Evolutionary conservation across 1,284 basidiomycete genomes (phyloP), one percentile per base, ranked within the genome.

Genomic region (Waitea zeae): DNA sequence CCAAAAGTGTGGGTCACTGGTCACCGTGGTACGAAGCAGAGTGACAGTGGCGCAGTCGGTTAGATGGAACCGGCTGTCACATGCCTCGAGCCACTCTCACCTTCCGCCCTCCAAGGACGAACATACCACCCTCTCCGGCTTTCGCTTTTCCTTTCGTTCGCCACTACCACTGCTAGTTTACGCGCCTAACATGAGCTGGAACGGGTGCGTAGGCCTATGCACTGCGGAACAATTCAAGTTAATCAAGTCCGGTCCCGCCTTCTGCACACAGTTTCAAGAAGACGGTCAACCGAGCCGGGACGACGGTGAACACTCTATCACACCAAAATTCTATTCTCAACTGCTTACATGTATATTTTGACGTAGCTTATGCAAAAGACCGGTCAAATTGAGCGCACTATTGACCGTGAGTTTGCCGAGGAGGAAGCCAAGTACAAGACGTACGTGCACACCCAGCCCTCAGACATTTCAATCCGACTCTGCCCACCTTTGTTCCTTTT

Each of bases 301-400:
- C 92, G 17, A 88, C 88, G 47, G 63, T 79, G 46, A 52, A 61
- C 52, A 7, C 11, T 6, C 11, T 30, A 34, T 38, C 29, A 41
- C 41, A 40, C 40, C 37, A 34, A 39, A 19, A 24, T 36, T 36
- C 34, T 31, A 22, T 34, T 38, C 42, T 33, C 28, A 38, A 22
- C 17, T 35, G 38, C 20, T 42, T 35, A 39, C 19, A 35, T 38
- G 35, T 31, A 33, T 33, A 34, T 14, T 35, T 38, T 33, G 37
- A 15, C 38, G 28, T 44, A 84, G 81, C 69, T 93, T 49, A 70
- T 92, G 56, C 88, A 93, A 64, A 93, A 93, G 73, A 96, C 92
- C 1, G 92, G 92, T 39, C 90, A 97, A 58, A 84, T 98, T 39
- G 93, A 98, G 52, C 69, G 88, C 20, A 98, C 93, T 0, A 71